These are phyloP conservation scores for Ochromonas danica DNA, from an alignment of 108 stramenopile species.

Conservation along the genomic window DNA sequence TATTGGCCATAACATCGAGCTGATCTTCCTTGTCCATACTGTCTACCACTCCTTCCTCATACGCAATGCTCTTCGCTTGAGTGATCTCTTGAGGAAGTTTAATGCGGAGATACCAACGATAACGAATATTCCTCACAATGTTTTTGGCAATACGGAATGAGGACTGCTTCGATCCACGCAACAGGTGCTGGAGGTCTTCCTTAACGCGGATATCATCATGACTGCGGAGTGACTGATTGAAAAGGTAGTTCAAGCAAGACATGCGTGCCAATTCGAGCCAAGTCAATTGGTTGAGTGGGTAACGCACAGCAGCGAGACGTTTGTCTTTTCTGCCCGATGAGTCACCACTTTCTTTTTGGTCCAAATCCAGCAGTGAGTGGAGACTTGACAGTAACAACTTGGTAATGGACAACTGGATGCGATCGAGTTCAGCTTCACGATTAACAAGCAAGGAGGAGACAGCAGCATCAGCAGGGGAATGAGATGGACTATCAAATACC, in stretches of 20 bases:
- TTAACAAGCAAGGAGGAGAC: too few species aligned
- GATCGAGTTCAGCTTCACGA: conserved; percentile 23
- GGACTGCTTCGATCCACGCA: background rate
- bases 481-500: too few species aligned
- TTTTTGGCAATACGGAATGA: background rate
- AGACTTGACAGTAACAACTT: too few species aligned
- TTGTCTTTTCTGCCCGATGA: background rate
- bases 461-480: background rate
- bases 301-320: background rate
- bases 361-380: background rate
- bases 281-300: conserved; percentile 30
- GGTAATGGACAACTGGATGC: conserved; percentile 6
- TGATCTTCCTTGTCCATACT: too few species aligned
- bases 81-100: background rate
- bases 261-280: conserved; percentile 33
- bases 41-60: too few species aligned
- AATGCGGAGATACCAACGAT: background rate
- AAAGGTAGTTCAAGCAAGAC: background rate
- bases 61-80: too few species aligned
- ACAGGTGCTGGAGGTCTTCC: background rate
- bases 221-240: too few species aligned
- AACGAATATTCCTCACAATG: conserved; percentile 1
- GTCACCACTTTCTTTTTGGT: conserved; percentile 1
- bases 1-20: too few species aligned
- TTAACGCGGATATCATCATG: background rate